Percentiles rank a stretch among this genome's conserved stretches.
Conservation (phyloP, 495 filamentous ascomycete genomes). For the Neurospora sp. region DNA sequence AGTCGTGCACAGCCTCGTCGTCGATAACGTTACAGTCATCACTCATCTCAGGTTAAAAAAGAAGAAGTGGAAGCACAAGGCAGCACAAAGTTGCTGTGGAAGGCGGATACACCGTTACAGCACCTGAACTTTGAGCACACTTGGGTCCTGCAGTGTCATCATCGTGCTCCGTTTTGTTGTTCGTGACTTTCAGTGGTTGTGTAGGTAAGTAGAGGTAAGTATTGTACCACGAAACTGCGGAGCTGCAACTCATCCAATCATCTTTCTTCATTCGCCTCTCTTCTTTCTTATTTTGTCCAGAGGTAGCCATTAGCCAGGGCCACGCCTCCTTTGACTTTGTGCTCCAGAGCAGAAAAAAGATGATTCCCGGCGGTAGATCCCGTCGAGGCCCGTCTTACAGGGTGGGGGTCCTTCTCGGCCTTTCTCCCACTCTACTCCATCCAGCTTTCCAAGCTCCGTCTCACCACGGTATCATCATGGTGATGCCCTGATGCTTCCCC, state of each 20-base stretch:
- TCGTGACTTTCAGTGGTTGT: neutral
- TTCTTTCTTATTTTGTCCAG: neutral
- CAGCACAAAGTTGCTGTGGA: neutral
- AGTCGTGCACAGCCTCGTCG: neutral
- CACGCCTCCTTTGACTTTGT: neutral
- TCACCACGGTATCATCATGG: neutral
- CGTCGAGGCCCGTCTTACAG: neutral
- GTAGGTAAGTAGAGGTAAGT: neutral
- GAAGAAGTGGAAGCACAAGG: neutral
- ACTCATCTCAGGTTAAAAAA: neutral
- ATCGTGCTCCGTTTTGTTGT: neutral
- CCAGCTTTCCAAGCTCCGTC: neutral
- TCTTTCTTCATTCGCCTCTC: neutral
- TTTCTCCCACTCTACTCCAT: neutral
- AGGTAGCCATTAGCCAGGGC: neutral
- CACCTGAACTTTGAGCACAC: neutral
- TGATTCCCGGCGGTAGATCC: neutral
- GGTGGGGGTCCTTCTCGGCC: neutral
- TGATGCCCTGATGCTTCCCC: neutral
- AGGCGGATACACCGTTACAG: neutral
- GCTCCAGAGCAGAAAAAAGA: neutral
- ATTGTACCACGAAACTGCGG: neutral
- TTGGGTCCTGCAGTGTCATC: neutral
- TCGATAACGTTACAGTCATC: neutral
- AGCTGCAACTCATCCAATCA: neutral